These are phyloP conservation scores for Blastobotrys serpentis DNA, from an alignment of 1,139 yeast genomes.

Conservation along the genomic window DNA sequence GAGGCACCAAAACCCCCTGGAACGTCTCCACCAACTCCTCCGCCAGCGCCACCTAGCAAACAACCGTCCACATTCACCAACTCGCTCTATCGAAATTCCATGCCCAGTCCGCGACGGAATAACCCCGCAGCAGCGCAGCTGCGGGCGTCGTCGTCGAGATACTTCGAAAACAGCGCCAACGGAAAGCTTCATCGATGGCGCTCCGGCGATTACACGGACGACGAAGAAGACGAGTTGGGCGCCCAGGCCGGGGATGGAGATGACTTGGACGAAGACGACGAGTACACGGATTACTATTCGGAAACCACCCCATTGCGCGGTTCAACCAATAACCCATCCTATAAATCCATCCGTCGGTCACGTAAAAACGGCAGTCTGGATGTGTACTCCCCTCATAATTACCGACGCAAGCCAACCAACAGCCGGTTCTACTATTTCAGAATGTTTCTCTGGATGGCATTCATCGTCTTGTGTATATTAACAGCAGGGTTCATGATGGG, in stretches of 20 bases:
- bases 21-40: too few relatives aligned
- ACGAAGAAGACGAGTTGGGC: slow-evolving; percentile 32
- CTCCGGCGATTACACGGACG: slow-evolving; percentile 28
- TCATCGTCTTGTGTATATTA: slow-evolving; percentile 32
- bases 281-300: slow-evolving; percentile 26
- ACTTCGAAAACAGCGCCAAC: slow-evolving; percentile 16
- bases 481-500: slow-evolving; percentile 75
- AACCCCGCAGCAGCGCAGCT: slow-evolving; percentile 12
- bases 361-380: slow-evolving; percentile 28
- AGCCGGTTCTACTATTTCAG: slow-evolving; percentile 30
- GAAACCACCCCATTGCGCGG: slow-evolving; percentile 37
- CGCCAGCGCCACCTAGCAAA: background rate
- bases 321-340: slow-evolving; percentile 14
- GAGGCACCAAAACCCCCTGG: too few relatives aligned
- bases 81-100: background rate
- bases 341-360: slow-evolving; percentile 24
- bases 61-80: background rate
- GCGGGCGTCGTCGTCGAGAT: slow-evolving; percentile 18
- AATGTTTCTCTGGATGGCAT: slow-evolving; percentile 32
- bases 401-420: slow-evolving; percentile 26
- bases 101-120: slow-evolving; percentile 6
- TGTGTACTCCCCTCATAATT: slow-evolving; percentile 38
- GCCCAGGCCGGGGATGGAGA: slow-evolving; percentile 32
- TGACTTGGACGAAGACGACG: slow-evolving; percentile 29
- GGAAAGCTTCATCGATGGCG: slow-evolving; percentile 16